phyloP scores from a whole-genome alignment of 345 rosid species.

The Camelina laxa region DNA sequence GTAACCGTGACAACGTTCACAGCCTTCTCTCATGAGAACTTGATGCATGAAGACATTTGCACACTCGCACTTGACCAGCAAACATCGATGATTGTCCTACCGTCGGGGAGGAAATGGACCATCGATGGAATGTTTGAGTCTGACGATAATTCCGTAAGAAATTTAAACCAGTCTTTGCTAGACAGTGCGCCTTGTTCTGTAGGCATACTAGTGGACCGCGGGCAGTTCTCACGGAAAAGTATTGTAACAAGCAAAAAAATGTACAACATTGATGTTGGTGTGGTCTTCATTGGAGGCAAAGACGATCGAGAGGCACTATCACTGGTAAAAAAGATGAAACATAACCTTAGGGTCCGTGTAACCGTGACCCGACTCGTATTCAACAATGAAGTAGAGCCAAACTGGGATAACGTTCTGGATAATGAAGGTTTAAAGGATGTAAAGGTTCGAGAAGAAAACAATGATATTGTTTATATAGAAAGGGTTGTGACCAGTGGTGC shows the following conservation, averaged over 20 bases:
- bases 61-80: conserved; percentile 26
- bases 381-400: neutral
- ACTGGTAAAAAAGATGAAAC: conserved; percentile 15
- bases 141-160: conserved; percentile 21
- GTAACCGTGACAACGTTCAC: conserved; percentile 16
- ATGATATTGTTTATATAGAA: conserved; percentile 13
- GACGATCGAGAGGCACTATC: conserved; percentile 36
- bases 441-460: neutral
- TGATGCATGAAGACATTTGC: conserved; percentile 36
- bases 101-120: conserved; percentile 40
- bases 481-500: conserved; percentile 10
- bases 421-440: conserved; percentile 16
- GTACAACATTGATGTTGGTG: conserved; percentile 13
- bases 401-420: conserved; percentile 28
- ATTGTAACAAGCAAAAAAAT: neutral
- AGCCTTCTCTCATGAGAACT: conserved; percentile 20
- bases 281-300: conserved; percentile 35
- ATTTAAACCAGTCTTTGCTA: conserved; percentile 10
- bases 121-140: conserved; percentile 39
- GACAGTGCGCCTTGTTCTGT: conserved; percentile 36
- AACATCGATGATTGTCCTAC: conserved; percentile 21
- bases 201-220: conserved; percentile 39
- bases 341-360: neutral
- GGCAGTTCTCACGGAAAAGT: conserved; percentile 18
- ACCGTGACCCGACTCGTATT: conserved; percentile 22